Base-by-base conservation (phyloP, 2,329 filamentous ascomycete species). In the Curvularia eragrostidis region DNA sequence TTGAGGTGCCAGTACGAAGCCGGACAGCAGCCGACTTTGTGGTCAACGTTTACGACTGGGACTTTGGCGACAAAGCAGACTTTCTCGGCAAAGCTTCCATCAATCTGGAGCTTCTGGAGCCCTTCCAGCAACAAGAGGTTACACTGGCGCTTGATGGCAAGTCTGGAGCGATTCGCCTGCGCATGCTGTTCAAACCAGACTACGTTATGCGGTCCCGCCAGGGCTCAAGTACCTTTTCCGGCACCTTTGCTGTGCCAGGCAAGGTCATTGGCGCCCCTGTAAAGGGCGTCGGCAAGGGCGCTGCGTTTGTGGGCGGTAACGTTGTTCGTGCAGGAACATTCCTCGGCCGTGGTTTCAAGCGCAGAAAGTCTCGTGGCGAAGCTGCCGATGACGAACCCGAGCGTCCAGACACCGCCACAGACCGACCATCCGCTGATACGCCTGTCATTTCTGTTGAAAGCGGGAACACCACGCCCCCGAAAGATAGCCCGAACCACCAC, bases 191-290 rank as follows among this genome's bases (percentile, higher is more conserved):
- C 87, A 92, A 92, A 61, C 92, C 95, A 12, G 89, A 92, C 73
- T 99, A 98, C 72, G 89, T 99, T 59, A 90, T 89, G 13, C 88
- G 95, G 54, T 86, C 90, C 12, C 86, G 93, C 48, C 91, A 97
- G 77, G 95, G 95, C 50, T 95, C 93, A 0, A 93, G 93, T 0
- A 97, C 94, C 1, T 97, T 99, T 80, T 89, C 89, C 0, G 93
- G 93, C 30, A 96, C 93, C 1, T 97, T 98, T 75, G 89, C 89
- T 5, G 84, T 88, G 1, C 92, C 95, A 26, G 91, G 91, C 47
- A 93, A 93, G 78, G 93, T 99, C 58, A 91, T 98, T 26, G 94
- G 94, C 36, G 95, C 89, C 18, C 96, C 95, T n/a, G 89, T 99
- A 77, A 98, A 98, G 80, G 93, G 93, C 41, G 88, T 90, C 34